Evolutionary conservation across 164 flowering plant genomes (phyloP), one percentile per base, ranked within the genome.

Genomic region (Echeveria elegans): DNA sequence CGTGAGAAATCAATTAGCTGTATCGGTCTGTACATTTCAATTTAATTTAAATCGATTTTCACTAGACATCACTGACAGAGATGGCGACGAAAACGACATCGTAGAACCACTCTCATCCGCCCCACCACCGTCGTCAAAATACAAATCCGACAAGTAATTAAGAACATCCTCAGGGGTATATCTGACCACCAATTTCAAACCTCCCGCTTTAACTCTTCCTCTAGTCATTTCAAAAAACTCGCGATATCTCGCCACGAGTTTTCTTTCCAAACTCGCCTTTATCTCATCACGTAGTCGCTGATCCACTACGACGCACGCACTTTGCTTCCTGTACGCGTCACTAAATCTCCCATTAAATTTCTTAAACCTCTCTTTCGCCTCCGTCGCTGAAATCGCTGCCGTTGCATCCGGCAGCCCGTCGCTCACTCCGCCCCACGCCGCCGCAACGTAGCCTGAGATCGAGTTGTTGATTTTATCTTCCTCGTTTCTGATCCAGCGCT

Each of bases 81-180:
- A 21, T 5, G 28, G 56, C 1, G 84, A 64, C 6, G 72, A 19
- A 4, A 77, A 61, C 4, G 66, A 63, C 24, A 73, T 56, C 8
- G 81, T 69, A n/a, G 79, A 36, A 63, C 68, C 29, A 19, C 67
- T 41, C 66, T n/a, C 66, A 16, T 64, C 71, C 11, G n/a, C n/a
- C n/a, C n/a, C n/a, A n/a, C 74, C 60, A 0, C 24, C 67, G 8
- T 19, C 34, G 3, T 69, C 85, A n/a, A 67, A 69, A 56, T 82
- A 83, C 65, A 79, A 67, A 60, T 79, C 83, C 30, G 86, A 82
- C 21, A 85, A 45, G 72, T 74, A 77, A 73, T 79, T 82, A 24
- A 18, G 73, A n/a, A 85, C 31, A 70, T 85, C 83, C 28, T 85
- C 83, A 14, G 89, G 89, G 61, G 80, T 45, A 71, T 37, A 83